Evolutionary conservation across 176 grass and related monocot genomes (phyloP).

Genomic region (Cenchrus fungigraminus): DNA sequence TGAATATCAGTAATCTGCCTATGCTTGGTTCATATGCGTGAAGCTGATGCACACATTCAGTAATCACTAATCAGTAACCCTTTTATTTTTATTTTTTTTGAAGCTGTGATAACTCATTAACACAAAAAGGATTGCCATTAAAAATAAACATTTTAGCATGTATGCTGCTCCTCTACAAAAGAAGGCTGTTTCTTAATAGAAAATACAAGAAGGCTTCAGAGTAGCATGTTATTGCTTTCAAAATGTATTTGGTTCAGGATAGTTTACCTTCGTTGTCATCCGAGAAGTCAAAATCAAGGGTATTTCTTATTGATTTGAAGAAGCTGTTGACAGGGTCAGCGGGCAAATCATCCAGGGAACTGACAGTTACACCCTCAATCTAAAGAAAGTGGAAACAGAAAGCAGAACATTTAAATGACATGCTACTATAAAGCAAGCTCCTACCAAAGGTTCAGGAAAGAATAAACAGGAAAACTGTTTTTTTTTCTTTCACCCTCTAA

Average conservation of each 20-base stretch:
- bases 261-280: conserved; percentile 78
- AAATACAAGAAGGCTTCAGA: not conserved
- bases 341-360: conserved; percentile 88
- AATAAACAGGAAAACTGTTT: not conserved
- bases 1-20: not conserved
- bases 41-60: not conserved
- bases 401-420: not conserved
- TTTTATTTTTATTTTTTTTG: not conserved
- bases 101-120: not conserved
- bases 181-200: no score
- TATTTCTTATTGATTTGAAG: conserved; percentile 88
- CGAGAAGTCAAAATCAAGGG: conserved; percentile 91
- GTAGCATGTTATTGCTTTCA: not conserved
- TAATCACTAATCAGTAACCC: not conserved
- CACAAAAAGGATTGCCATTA: not conserved
- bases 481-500: not conserved
- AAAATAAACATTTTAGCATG: not conserved
- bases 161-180: not conserved
- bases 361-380: conserved; percentile 78
- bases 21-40: not conserved
- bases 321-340: conserved; percentile 70
- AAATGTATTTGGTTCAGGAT: not conserved
- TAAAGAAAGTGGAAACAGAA: conserved; percentile 39
- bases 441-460: not conserved
- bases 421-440: not conserved